Conservation (phyloP, 768 basidiomycete species). For the Strobilomyces echinocephalus region DNA sequence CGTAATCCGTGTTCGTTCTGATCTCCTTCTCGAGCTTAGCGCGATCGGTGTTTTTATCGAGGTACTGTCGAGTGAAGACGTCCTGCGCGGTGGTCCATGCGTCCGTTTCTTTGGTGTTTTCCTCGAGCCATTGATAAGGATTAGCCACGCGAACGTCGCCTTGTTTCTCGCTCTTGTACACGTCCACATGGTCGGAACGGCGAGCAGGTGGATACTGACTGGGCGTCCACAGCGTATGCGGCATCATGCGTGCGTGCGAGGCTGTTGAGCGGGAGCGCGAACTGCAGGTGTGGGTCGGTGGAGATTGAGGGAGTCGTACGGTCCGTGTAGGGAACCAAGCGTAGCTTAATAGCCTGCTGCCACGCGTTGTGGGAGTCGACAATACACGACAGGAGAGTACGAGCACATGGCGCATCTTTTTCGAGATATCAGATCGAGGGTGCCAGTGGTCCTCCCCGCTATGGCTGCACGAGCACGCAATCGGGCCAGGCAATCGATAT, state of each 20-base stretch:
- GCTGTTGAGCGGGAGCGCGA: neutral
- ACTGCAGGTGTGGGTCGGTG: neutral
- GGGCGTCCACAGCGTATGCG: conserved; percentile 48
- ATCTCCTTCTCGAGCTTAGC: conserved; percentile 56
- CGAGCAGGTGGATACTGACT: conserved; percentile 60
- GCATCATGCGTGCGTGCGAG: conserved; percentile 27
- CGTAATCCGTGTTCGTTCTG: conserved; percentile 48
- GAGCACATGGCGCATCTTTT: conserved; percentile 15
- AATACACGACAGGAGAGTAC: conserved; percentile 7
- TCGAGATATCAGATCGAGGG: conserved; percentile 23
- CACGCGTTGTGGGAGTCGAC: conserved; percentile 19
- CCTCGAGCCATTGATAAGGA: conserved; percentile 75
- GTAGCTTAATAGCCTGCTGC: conserved; percentile 20
- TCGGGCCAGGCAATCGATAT: conserved; percentile 17
- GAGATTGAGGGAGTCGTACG: conserved; percentile 6
- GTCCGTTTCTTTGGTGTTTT: conserved; percentile 57
- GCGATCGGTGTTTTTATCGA: conserved; percentile 61
- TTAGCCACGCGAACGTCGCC: conserved; percentile 62
- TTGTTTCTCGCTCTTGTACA: conserved; percentile 60
- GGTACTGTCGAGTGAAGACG: conserved; percentile 50
- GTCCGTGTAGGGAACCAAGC: conserved; percentile 8
- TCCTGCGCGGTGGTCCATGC: conserved; percentile 62
- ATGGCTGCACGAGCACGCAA: conserved; percentile 4
- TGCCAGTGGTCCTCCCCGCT: conserved; percentile 27
- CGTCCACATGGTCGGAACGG: conserved; percentile 62